Evolutionary conservation across 2,329 filamentous ascomycete species (phyloP).

Genomic region (Aspergillus candidus): DNA sequence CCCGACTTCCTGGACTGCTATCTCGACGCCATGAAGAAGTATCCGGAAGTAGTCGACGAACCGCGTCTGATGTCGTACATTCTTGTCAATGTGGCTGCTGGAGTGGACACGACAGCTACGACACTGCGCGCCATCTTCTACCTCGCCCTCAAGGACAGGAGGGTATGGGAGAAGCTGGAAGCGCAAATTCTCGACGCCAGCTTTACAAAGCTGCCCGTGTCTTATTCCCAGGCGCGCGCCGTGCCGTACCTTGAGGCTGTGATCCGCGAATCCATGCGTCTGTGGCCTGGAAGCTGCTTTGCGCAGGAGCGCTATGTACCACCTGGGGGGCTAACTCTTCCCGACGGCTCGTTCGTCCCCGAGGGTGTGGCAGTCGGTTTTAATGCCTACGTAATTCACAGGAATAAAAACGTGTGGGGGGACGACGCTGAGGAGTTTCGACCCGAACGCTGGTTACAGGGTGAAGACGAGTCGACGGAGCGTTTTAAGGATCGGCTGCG

Average conservation of each 20-base stretch:
- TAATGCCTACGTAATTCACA: conserved; percentile 29
- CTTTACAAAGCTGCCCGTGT: conserved; percentile 11
- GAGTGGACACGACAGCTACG: conserved; percentile 33
- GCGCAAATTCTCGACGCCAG: conserved; percentile 42
- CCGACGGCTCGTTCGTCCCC: conserved; percentile 17
- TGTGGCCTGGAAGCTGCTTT: conserved; percentile 21
- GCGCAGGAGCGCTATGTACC: conserved; percentile 22
- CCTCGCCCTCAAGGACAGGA: conserved; percentile 22
- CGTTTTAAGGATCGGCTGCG: conserved; percentile 11
- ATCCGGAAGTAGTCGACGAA: conserved; percentile 22
- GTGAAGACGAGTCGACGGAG: conserved; percentile 9
- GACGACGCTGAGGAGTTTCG: conserved; percentile 15
- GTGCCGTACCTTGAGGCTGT: conserved; percentile 27
- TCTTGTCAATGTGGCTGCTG: conserved; percentile 26
- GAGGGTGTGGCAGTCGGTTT: conserved; percentile 27
- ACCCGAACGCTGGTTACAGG: conserved; percentile 20
- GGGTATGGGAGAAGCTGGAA: conserved; percentile 35
- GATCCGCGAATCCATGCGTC: conserved; percentile 23
- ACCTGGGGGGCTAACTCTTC: conserved; percentile 15
- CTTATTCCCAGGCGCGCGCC: conserved; percentile 22
- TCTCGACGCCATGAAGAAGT: conserved; percentile 20
- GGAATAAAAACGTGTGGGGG: conserved; percentile 17
- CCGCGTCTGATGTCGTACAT: conserved; percentile 22
- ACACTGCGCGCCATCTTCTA: conserved; percentile 29
- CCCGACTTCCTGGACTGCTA: conserved; percentile 28